A percentile compares a stretch with the other conserved stretches of the same genome.
Evolutionary conservation across 1,139 yeast species (phyloP).

Genomic region (Yamadazyma dushanensis): DNA sequence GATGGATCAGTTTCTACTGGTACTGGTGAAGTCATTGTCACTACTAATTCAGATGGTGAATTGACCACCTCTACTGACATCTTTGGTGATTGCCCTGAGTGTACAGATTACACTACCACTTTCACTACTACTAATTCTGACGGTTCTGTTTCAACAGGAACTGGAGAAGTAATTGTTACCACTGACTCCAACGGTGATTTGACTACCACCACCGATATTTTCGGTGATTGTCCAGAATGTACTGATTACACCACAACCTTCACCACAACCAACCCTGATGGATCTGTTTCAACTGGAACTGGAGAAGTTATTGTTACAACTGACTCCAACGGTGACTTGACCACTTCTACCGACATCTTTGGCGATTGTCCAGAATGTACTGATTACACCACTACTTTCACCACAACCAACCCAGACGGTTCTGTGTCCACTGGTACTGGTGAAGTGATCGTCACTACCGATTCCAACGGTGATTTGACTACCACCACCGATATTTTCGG

Average conservation of each 20-base stretch:
- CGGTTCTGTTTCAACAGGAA: conserved; percentile 3
- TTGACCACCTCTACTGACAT: conserved; percentile 22
- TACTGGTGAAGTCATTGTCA: conserved; percentile 41
- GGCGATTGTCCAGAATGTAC: conserved; percentile 12
- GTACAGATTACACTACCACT: conserved; percentile 19
- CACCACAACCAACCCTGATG: conserved; percentile 16
- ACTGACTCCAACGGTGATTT: conserved; percentile 16
- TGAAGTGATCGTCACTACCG: conserved; percentile 14
- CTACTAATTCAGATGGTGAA: conserved; percentile 42
- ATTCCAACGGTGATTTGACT: conserved; percentile 10
- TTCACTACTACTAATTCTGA: conserved; percentile 16
- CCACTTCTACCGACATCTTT: conserved; percentile 1
- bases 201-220: conserved; percentile 12
- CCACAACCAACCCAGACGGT: too few relatives aligned
- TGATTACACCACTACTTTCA: conserved; percentile 9
- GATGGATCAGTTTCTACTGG: conserved; percentile 28
- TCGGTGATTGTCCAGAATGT: conserved; percentile 13
- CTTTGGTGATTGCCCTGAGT: conserved; percentile 13
- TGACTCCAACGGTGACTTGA: conserved; percentile 7
- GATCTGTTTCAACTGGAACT: conserved; percentile 12
- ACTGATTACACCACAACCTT: conserved; percentile 21
- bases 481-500: too few relatives aligned
- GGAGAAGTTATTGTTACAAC: conserved; percentile 16
- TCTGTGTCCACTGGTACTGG: conserved; percentile 8
- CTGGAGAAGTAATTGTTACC: conserved; percentile 8